Percentiles rank a stretch among this genome's conserved stretches.
Evolutionary conservation across 805 yeast genomes (phyloP).

Genomic region (Myxozyma monticola): DNA sequence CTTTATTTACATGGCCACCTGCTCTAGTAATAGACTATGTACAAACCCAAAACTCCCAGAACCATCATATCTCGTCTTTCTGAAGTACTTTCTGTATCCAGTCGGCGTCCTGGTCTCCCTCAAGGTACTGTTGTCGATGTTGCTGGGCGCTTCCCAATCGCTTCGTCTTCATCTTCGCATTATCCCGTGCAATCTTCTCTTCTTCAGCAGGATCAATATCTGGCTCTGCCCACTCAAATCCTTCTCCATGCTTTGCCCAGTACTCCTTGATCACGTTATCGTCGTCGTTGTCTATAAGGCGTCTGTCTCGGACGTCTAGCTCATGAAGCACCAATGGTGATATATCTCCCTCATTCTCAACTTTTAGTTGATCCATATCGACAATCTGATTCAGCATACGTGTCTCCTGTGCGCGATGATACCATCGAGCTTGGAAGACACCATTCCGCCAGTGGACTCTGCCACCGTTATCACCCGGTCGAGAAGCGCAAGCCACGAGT

Average conservation of each 20-base stretch:
- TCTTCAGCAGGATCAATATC: slow-evolving; percentile 83
- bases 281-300: slow-evolving; percentile 54
- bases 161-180: slow-evolving; percentile 6
- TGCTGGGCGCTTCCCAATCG: slow-evolving; percentile 1
- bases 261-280: slow-evolving; percentile 74
- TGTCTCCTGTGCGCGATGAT: slow-evolving; percentile 65
- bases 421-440: slow-evolving; percentile 64
- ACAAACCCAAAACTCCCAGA: too few species aligned
- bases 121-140: slow-evolving; percentile 2
- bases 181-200: slow-evolving; percentile 33
- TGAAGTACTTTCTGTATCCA: slow-evolving; percentile 18
- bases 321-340: slow-evolving; percentile 38
- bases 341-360: slow-evolving; percentile 45
- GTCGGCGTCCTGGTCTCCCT: slow-evolving; percentile 11
- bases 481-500: slow-evolving; percentile 50
- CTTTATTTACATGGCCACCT: too few species aligned
- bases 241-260: slow-evolving; percentile 85
- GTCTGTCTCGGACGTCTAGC: slow-evolving; percentile 39
- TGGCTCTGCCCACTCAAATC: slow-evolving; percentile 86
- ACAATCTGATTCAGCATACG: slow-evolving; percentile 63
- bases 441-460: slow-evolving; percentile 63
- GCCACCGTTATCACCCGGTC: slow-evolving; percentile 54
- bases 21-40: too few species aligned
- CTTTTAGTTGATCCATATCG: slow-evolving; percentile 57
- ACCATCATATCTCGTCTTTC: too few species aligned